Conservation (phyloP, 306 rosid genomes). For the Casuarina cunninghamiana region DNA sequence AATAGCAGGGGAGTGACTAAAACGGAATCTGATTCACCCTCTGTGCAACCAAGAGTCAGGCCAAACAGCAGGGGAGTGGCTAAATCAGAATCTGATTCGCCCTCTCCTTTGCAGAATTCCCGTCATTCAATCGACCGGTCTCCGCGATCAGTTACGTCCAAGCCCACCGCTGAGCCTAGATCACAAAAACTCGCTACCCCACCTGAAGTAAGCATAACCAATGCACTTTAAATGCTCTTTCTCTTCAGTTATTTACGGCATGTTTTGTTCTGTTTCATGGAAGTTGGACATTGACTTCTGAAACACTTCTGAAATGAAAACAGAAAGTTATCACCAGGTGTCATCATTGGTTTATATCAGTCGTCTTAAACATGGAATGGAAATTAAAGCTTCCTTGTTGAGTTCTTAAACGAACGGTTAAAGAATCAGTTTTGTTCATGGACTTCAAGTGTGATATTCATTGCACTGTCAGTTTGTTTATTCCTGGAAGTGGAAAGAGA, state of each 20-base stretch:
- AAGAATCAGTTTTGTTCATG: not conserved
- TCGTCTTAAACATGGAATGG: not conserved
- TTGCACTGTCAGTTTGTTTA: not conserved
- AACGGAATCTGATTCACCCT: constrained; percentile 71
- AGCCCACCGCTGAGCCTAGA: constrained; percentile 60
- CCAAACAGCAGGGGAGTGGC: constrained; percentile 53
- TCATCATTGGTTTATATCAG: not conserved
- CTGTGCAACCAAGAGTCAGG: constrained; percentile 28
- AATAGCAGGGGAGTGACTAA: constrained; percentile 55
- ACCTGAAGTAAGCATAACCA: constrained; percentile 66
- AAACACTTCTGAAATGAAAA: constrained; percentile 6
- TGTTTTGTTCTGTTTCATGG: constrained; percentile 10
- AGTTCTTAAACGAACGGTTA: constrained; percentile 1
- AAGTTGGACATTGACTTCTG: constrained; percentile 10
- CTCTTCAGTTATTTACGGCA: constrained; percentile 4
- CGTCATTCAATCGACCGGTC: constrained; percentile 81
- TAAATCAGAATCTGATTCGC: constrained; percentile 73
- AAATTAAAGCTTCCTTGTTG: not conserved
- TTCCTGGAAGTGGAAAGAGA: not conserved
- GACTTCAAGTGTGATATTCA: not conserved
- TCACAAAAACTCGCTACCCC: constrained; percentile 67
- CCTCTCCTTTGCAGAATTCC: constrained; percentile 68
- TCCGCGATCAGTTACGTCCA: constrained; percentile 63
- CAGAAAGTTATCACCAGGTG: constrained; percentile 7
- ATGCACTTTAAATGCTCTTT: constrained; percentile 4